phyloP scores from a whole-genome alignment of 2,329 filamentous ascomycete genomes.

The Salinomyces thailandicus region DNA sequence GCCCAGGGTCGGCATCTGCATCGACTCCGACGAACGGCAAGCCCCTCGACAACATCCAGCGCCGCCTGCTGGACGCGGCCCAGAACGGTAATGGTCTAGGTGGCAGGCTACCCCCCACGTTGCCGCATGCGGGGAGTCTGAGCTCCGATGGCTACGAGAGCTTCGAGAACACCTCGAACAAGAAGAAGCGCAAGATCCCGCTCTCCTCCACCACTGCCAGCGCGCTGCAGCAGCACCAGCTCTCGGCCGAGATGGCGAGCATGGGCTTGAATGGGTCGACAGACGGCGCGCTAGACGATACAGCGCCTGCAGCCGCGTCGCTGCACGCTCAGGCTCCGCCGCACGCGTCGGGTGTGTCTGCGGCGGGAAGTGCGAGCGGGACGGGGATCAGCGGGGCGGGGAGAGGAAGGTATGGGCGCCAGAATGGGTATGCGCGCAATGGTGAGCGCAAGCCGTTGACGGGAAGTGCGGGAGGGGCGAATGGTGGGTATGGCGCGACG shows the following conservation, averaged over 20 bases:
- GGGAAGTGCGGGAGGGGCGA: constrained; percentile 12
- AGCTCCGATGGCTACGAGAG: constrained; percentile 86
- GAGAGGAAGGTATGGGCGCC: constrained; percentile 69
- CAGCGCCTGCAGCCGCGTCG: constrained; percentile 17
- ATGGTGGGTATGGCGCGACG: constrained; percentile 31
- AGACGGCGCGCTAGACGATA: constrained; percentile 26
- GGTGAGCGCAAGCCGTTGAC: constrained; percentile 24
- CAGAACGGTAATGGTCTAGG: constrained; percentile 9
- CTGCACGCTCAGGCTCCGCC: constrained; percentile 44
- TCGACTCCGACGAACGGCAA: constrained; percentile 14
- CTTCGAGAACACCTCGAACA: constrained; percentile 97
- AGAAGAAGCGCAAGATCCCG: constrained; percentile 97
- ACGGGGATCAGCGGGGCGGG: constrained; percentile 76
- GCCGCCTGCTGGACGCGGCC: constrained; percentile 27
- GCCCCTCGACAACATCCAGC: constrained; percentile 24
- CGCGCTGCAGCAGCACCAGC: too few relatives aligned
- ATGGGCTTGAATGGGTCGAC: constrained; percentile 46
- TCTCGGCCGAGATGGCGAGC: constrained; percentile 54
- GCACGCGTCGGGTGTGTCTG: constrained; percentile 28
- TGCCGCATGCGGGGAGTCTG: constrained; percentile 42
- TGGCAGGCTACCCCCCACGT: constrained; percentile 18
- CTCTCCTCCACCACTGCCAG: constrained; percentile 55
- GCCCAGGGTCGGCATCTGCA: not conserved
- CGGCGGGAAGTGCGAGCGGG: constrained; percentile 40
- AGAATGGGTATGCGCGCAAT: constrained; percentile 20